phyloP scores from a whole-genome alignment of 1,139 yeast species.

The Hemisphaericaspora xylofermentans region DNA sequence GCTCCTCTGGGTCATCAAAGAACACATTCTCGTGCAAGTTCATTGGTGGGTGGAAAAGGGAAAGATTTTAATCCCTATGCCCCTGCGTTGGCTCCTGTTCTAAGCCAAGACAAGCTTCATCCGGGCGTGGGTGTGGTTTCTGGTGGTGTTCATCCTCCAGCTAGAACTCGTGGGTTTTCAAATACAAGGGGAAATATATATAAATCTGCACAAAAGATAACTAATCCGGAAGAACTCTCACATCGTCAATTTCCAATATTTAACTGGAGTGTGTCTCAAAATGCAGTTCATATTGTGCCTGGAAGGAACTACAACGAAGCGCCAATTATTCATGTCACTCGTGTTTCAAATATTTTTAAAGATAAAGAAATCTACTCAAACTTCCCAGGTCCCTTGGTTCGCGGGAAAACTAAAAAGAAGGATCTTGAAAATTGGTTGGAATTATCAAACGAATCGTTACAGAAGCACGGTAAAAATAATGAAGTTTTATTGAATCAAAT shows the following conservation, averaged over 20 bases:
- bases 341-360: slow-evolving; percentile 19
- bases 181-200: slow-evolving; percentile 20
- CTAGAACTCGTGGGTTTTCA: slow-evolving; percentile 8
- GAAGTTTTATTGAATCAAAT: slow-evolving; percentile 34
- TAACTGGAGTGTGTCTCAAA: slow-evolving; percentile 57
- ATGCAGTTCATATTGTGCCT: slow-evolving; percentile 33
- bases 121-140: neutral
- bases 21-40: slow-evolving; percentile 44
- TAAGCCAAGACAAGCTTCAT: slow-evolving; percentile 7
- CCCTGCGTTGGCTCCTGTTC: slow-evolving; percentile 31
- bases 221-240: slow-evolving; percentile 35
- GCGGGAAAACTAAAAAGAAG: slow-evolving; percentile 55
- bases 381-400: slow-evolving; percentile 68
- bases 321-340: slow-evolving; percentile 18
- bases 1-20: slow-evolving; percentile 41
- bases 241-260: slow-evolving; percentile 78
- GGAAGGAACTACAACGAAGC: slow-evolving; percentile 14
- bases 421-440: slow-evolving; percentile 66
- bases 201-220: slow-evolving; percentile 25
- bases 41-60: slow-evolving; percentile 43
- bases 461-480: slow-evolving; percentile 15
- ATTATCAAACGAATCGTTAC: slow-evolving; percentile 16
- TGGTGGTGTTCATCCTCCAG: slow-evolving; percentile 2
- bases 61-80: slow-evolving; percentile 48
- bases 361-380: slow-evolving; percentile 20